These are phyloP conservation scores for Mucor piriformis DNA, from an alignment of 371 early-diverging fungal genomes.

Conservation along the genomic window DNA sequence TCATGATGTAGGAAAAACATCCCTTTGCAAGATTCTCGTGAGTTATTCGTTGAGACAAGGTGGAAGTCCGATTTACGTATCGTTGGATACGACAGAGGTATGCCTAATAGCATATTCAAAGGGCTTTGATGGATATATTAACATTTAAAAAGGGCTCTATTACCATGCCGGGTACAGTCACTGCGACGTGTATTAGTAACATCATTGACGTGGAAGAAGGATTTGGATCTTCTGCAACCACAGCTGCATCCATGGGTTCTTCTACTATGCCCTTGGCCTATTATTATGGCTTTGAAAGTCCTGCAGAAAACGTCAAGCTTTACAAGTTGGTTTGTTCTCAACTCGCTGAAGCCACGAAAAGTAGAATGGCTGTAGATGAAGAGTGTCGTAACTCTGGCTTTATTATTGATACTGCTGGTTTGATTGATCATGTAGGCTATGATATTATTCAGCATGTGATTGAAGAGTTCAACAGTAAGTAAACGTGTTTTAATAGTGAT, in stretches of 20 bases:
- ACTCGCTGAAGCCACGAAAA: constrained; percentile 68
- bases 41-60: constrained; percentile 84
- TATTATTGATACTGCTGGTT: constrained; percentile 70
- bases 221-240: constrained; percentile 77
- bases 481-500: constrained; percentile 85
- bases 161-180: constrained; percentile 84
- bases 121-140: no score
- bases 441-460: constrained; percentile 68
- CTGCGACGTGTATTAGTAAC: constrained; percentile 76
- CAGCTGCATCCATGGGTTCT: constrained; percentile 67
- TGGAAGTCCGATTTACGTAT: constrained; percentile 79
- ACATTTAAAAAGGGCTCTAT: constrained; percentile 77
- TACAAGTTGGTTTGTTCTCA: constrained; percentile 67
- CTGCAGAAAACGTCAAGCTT: constrained; percentile 77
- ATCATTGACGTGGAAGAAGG: constrained; percentile 88
- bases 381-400: constrained; percentile 68
- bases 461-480: constrained; percentile 76
- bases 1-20: constrained; percentile 90
- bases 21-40: constrained; percentile 78
- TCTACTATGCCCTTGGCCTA: constrained; percentile 82
- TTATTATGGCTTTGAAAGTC: constrained; percentile 87
- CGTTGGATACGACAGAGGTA: constrained; percentile 85
- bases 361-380: constrained; percentile 66
- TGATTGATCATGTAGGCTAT: constrained; percentile 67
- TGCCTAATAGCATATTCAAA: constrained; percentile 11